These are phyloP conservation scores for Mortierella sp. DNA, from an alignment of 371 early-diverging fungal species.

Conservation along the genomic window DNA sequence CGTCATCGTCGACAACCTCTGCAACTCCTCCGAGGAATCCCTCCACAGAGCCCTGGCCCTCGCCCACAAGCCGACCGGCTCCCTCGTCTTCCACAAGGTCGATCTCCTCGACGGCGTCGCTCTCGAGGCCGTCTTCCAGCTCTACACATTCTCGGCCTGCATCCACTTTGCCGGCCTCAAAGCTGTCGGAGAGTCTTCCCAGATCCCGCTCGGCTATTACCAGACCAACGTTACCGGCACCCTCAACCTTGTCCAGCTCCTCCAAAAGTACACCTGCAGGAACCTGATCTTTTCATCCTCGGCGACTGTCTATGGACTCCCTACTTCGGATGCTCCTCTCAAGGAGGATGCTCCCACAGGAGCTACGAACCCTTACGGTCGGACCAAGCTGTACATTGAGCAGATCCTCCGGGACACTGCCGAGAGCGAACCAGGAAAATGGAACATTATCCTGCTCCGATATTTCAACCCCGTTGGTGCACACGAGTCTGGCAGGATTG, in stretches of 20 bases:
- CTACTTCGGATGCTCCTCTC: constrained; percentile 66
- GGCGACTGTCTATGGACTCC: constrained; percentile 87
- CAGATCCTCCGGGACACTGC: constrained; percentile 79
- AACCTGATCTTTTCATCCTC: constrained; percentile 91
- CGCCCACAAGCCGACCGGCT: constrained; percentile 72
- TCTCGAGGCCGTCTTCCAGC: constrained; percentile 68
- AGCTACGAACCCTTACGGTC: constrained; percentile 89
- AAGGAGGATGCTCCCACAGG: constrained; percentile 74
- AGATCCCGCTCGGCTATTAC: constrained; percentile 89
- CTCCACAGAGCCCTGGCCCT: constrained; percentile 75
- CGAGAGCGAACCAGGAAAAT: constrained; percentile 39
- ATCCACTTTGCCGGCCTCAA: constrained; percentile 95
- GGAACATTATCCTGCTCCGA: constrained; percentile 59
- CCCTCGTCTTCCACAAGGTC: constrained; percentile 68
- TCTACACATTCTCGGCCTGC: constrained; percentile 80
- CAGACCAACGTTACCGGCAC: constrained; percentile 89
- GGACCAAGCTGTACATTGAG: constrained; percentile 88
- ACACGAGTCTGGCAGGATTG: constrained; percentile 87
- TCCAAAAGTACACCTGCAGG: constrained; percentile 74
- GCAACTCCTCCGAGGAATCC: constrained; percentile 73
- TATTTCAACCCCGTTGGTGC: constrained; percentile 96
- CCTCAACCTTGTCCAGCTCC: constrained; percentile 75
- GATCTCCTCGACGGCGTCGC: constrained; percentile 65
- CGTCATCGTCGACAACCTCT: constrained; percentile 88
- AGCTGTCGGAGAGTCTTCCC: constrained; percentile 89